Conservation (phyloP, 768 basidiomycete genomes). For the Dentipellis fragilis region DNA sequence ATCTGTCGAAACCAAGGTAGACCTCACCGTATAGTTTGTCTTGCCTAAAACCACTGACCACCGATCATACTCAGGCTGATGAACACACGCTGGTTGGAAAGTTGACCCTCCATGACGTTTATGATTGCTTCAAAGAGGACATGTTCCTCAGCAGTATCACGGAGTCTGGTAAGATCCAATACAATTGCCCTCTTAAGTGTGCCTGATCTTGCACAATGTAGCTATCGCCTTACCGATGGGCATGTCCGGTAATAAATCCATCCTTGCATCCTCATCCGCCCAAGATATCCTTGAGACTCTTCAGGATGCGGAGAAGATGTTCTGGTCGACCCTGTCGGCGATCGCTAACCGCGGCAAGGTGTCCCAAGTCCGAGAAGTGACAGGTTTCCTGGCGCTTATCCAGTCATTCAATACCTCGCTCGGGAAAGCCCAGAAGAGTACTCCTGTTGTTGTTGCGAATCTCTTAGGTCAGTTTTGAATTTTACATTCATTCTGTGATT, state of each 20-base stretch:
- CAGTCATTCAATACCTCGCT: slow-evolving; percentile 73
- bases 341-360: slow-evolving; percentile 53
- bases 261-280: slow-evolving; percentile 32
- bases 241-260: slow-evolving; percentile 38
- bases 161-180: slow-evolving; percentile 66
- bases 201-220: slow-evolving; percentile 19
- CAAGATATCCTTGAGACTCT: slow-evolving; percentile 54
- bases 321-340: slow-evolving; percentile 53
- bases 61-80: slow-evolving; percentile 43
- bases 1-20: slow-evolving; percentile 53
- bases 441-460: slow-evolving; percentile 46
- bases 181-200: neutral
- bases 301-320: slow-evolving; percentile 57
- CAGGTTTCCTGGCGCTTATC: slow-evolving; percentile 60
- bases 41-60: neutral
- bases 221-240: slow-evolving; percentile 82
- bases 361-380: slow-evolving; percentile 63
- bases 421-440: slow-evolving; percentile 42
- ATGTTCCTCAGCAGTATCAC: slow-evolving; percentile 85
- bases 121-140: slow-evolving; percentile 71
- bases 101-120: slow-evolving; percentile 68
- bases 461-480: slow-evolving; percentile 41
- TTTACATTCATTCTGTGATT: neutral
- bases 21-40: slow-evolving; percentile 1
- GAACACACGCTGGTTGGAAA: slow-evolving; percentile 67